phyloP scores from a whole-genome alignment of 2,329 filamentous ascomycete species.

The Epichloe elymi region DNA sequence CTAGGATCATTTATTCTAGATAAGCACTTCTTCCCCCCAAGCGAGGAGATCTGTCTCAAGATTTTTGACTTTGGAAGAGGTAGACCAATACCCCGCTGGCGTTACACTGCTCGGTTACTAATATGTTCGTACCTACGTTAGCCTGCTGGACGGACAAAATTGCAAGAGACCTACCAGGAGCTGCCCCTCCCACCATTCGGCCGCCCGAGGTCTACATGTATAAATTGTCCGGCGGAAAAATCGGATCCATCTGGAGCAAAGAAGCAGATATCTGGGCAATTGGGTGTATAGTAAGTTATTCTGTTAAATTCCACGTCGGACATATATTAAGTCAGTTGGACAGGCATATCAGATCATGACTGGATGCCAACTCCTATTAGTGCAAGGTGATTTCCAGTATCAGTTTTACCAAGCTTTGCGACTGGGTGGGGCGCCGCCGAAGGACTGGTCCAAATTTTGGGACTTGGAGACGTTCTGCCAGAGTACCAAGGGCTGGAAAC shows the following conservation, averaged over 20 bases:
- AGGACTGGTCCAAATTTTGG: background rate
- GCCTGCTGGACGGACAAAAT: background rate
- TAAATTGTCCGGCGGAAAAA: background rate
- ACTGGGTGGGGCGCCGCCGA: background rate
- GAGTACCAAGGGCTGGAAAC: background rate
- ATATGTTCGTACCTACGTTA: background rate
- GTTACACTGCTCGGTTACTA: too few relatives aligned
- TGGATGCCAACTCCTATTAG: background rate
- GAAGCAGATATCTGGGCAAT: background rate
- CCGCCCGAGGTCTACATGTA: background rate
- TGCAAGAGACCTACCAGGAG: background rate
- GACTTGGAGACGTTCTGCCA: background rate
- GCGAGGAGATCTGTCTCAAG: background rate
- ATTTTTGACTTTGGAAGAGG: background rate
- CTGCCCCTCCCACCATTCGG: background rate
- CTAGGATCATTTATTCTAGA: background rate
- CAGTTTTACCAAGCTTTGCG: background rate
- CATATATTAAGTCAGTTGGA: background rate
- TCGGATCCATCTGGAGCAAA: background rate
- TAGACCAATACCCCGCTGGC: background rate
- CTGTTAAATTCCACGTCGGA: background rate
- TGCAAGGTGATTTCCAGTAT: background rate
- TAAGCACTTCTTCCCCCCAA: background rate
- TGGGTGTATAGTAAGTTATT: background rate
- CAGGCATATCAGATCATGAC: background rate